These are phyloP conservation scores for Austropuccinia psidii DNA, from an alignment of 1,284 basidiomycete species.

Conservation along the genomic window DNA sequence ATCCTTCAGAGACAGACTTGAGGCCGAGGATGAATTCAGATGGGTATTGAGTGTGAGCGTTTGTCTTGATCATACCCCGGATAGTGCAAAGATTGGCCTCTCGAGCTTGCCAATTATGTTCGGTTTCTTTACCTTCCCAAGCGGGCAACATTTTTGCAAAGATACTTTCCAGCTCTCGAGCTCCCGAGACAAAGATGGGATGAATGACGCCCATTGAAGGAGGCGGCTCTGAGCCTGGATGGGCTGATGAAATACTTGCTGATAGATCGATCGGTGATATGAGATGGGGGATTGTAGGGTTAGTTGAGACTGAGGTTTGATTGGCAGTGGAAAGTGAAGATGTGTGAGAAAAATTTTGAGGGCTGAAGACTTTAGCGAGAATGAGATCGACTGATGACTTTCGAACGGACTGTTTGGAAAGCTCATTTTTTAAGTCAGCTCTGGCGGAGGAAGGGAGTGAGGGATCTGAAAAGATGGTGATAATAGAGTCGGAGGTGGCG, in stretches of 20 bases:
- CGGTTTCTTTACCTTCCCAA: conserved; percentile 74
- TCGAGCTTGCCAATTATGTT: conserved; percentile 86
- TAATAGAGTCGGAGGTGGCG: conserved; percentile 67
- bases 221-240: conserved; percentile 1
- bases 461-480: conserved; percentile 74
- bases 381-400: conserved; percentile 63
- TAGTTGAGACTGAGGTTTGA: background rate
- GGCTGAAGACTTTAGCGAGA: conserved; percentile 48
- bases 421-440: conserved; percentile 84
- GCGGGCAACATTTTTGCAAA: conserved; percentile 36
- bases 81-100: conserved; percentile 72
- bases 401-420: conserved; percentile 71
- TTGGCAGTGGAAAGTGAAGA: background rate
- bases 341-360: background rate
- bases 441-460: conserved; percentile 74
- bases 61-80: conserved; percentile 83
- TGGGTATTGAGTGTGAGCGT: conserved; percentile 63
- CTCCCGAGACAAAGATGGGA: conserved; percentile 31
- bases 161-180: conserved; percentile 28
- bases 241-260: conserved; percentile 37
- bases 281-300: background rate
- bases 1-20: conserved; percentile 69
- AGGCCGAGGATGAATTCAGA: conserved; percentile 67
- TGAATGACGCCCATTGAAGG: conserved; percentile 24
- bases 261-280: background rate